Evolutionary conservation across 2,329 filamentous ascomycete species (phyloP), one percentile per base, ranked within the genome.

Genomic region (Xylariales sp.): DNA sequence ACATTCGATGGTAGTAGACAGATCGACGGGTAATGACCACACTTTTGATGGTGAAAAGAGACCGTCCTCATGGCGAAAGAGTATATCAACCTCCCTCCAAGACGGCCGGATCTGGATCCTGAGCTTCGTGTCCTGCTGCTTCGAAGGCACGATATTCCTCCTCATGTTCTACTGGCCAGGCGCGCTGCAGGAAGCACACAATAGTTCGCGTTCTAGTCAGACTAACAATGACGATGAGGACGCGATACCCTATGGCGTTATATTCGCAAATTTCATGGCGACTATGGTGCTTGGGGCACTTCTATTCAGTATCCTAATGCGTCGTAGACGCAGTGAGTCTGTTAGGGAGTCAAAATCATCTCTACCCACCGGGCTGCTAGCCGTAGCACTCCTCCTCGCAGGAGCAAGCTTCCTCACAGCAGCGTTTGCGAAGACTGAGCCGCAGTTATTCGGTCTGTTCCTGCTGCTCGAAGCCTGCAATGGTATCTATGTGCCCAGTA

Each of bases 281-380:
- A 66, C 72, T 5, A 76, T 78, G 57, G 77, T 78, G 58, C 65
- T 77, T 5, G 75, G 77, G n/a, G 77, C 76, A 2, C 64, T 78
- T 19, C 48, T 71, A 5, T 80, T 79, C 56, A 69, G 66, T 46
- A 52, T 62, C 25, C 54, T 53, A 1, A 51, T 29, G n/a, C 43
- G 44, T 9, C 6, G 24, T n/a, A 11, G 8, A 6, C 15, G 29
- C 25, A 42, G 34, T 5, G 47, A 56, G 11, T 50, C 57, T 1
- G 54, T 52, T 22, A 21, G 8, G 20, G 5, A 18, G n/a, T 4
- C 6, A 6, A 21, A n/a, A 4, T 25, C 27, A 18, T 6, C 14
- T 27, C 15, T 32, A 21, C 5, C 34, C 4, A 19, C 19, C n/a
- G 20, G 14, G 7, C 52, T 41, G 54, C 54, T 48, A 46, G 40